A percentile compares a stretch with the other conserved stretches of the same genome.
Conservation (phyloP, 2,329 filamentous ascomycete genomes). For the Pyrenophora teres region DNA sequence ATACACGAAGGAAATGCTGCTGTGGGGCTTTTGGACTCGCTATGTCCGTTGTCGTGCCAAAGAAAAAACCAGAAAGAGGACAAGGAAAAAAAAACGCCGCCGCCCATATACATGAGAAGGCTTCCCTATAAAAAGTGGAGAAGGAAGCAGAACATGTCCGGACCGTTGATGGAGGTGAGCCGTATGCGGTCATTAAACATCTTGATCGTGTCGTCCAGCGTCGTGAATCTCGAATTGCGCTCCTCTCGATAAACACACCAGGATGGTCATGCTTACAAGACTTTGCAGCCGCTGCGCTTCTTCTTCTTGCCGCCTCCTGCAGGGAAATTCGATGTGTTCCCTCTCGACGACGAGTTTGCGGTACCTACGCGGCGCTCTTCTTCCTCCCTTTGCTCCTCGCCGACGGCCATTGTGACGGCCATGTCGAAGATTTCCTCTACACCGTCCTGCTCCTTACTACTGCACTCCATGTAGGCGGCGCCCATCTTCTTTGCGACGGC, state of each 20-base stretch:
- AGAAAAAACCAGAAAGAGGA: slow-evolving; percentile 21
- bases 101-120: slow-evolving; percentile 30
- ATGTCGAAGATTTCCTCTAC: slow-evolving; percentile 96
- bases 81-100: slow-evolving; percentile 31
- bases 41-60: slow-evolving; percentile 24
- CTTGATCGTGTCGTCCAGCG: slow-evolving; percentile 49
- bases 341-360: slow-evolving; percentile 22
- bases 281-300: slow-evolving; percentile 47
- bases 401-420: slow-evolving; percentile 87
- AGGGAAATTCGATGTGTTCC: slow-evolving; percentile 27
- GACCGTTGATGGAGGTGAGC: slow-evolving; percentile 33
- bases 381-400: slow-evolving; percentile 60
- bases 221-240: slow-evolving; percentile 44
- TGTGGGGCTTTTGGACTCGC: slow-evolving; percentile 25
- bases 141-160: slow-evolving; percentile 29
- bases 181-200: slow-evolving; percentile 45
- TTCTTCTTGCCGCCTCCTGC: slow-evolving; percentile 44
- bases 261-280: slow-evolving; percentile 37
- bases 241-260: slow-evolving; percentile 21
- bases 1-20: slow-evolving; percentile 37
- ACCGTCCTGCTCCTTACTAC: slow-evolving; percentile 94
- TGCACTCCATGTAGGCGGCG: slow-evolving; percentile 96
- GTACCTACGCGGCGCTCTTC: slow-evolving; percentile 22
- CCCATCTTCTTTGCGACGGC: slow-evolving; percentile 91
- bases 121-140: slow-evolving; percentile 16